Evolutionary conservation across 352 stramenopile genomes (phyloP).

Genomic region (Lagenidium giganteum): DNA sequence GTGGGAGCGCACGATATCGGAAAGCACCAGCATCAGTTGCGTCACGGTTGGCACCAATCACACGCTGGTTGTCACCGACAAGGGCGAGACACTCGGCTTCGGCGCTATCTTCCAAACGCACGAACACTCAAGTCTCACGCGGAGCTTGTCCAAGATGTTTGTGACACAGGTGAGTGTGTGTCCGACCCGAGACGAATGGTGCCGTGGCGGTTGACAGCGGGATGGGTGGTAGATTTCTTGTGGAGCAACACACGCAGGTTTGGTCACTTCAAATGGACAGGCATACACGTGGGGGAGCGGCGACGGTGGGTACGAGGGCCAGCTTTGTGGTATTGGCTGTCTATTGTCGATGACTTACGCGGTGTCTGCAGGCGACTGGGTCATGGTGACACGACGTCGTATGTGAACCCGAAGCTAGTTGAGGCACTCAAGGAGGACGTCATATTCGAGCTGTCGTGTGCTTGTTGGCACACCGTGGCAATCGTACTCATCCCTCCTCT

Average conservation of each 20-base stretch:
- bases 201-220: background rate
- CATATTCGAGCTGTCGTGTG: slow-evolving; percentile 75
- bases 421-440: slow-evolving; percentile 67
- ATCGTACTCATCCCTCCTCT: slow-evolving; percentile 86
- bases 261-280: slow-evolving; percentile 70
- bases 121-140: slow-evolving; percentile 48
- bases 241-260: slow-evolving; percentile 65
- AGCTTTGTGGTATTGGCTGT: background rate
- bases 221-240: slow-evolving; percentile 54
- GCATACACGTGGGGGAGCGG: slow-evolving; percentile 79
- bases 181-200: too few species aligned
- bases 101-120: slow-evolving; percentile 61
- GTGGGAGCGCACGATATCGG: slow-evolving; percentile 61
- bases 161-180: slow-evolving; percentile 52
- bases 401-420: slow-evolving; percentile 67
- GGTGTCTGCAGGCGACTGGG: slow-evolving; percentile 44
- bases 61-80: slow-evolving; percentile 54
- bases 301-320: slow-evolving; percentile 69
- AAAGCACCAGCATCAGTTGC: slow-evolving; percentile 42
- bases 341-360: background rate
- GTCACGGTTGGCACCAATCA: slow-evolving; percentile 71
- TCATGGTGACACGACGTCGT: slow-evolving; percentile 66
- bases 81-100: slow-evolving; percentile 54
- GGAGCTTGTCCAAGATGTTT: slow-evolving; percentile 48
- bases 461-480: slow-evolving; percentile 85